Evolutionary conservation across 495 filamentous ascomycete species (phyloP), one percentile per base, ranked within the genome.

Genomic region (Penicillium diatomitis): DNA sequence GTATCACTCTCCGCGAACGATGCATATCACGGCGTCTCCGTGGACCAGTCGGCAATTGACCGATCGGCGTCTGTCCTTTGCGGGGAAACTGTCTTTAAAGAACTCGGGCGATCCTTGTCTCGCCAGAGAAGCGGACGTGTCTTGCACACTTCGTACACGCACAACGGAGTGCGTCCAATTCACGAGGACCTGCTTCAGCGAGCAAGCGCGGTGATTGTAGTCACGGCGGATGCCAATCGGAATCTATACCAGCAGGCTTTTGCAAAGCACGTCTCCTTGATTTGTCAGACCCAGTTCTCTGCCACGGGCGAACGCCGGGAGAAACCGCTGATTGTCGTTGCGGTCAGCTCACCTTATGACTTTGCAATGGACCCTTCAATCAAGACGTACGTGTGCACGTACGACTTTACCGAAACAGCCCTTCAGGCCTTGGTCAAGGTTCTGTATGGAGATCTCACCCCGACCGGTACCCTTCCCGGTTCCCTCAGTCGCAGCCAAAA

Each of bases 241-340:
- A 94, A 95, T 57, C 69, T 91, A 9, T 95, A 95, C 51, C 89
- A 95, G 61, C 82, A 87, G 44, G 87, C 88, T 0, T 95, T 95
- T 61, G 86, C 89, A 29, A 95, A 94, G 61, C 89, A 95, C 54
- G 84, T 94, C 28, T 81, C 88, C n/a, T 89, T 90, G 83, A 89
- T 95, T 65, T 95, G 89, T 65, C 90, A 87, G 64, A 85, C 84
- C 29, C 74, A 79, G 45, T 75, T 70, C 42, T 70, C 73, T 7
- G 60, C 70, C 6, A 65, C 76, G 5, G 78, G 77, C 3, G 79
- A 83, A 49, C 75, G 73, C 48, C 62, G 66, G 5, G 79, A 81
- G 55, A 84, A 80, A 57, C 82, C 82, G 5, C 66, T 95, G 32
- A 75, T 94, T 37, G 89, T 94, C 32, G 83, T 95, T n/a, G 82